Evolutionary conservation across 495 filamentous ascomycete genomes (phyloP), one percentile per base, ranked within the genome.

Genomic region (Tetracladium marchalianum): DNA sequence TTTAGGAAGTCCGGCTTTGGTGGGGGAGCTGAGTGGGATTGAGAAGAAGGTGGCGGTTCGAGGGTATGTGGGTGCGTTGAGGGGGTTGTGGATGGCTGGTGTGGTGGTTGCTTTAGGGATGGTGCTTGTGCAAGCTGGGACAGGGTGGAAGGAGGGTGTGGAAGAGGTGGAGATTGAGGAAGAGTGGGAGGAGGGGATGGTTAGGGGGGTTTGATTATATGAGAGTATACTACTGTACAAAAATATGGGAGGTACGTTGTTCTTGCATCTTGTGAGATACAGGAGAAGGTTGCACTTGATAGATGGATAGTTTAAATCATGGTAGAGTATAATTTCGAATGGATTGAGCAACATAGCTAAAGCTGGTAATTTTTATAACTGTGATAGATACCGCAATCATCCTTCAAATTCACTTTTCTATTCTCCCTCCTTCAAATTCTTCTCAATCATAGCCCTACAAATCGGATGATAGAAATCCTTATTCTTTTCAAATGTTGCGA

Each of bases 401-500:
- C 22, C 22, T 7, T 3, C 3, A 27, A 27, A 27, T 3, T 27
- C 22, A 27, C 22, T 7, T 27, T 27, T 7, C 22, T 27, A 27
- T 27, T 27, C 22, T 40, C 11, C 41, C 24, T 18, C 37, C 27
- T 52, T 41, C 50, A 95, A 66, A 63, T 95, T 85, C 68, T 94
- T 95, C 67, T 85, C 84, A 18, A 92, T 76, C 72, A 84, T 76
- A 13, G 68, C 76, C 44, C 82, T 75, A 58, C 90, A 95, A 51
- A 96, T 98, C 11, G 92, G 92, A 62, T 96, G 90, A 60, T 98
- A 98, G 56, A 96, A 98, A 41, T 84, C 79, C 53, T 75, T 84
- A 54, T 95, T 80, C 68, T 83, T 83, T 69, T 86, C 71, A 56
- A 95, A 95, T 1, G 90, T 95, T 60, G 76, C 70, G 35, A 87